phyloP scores from a whole-genome alignment of 805 yeast species.

The Huiozyma sinensis region DNA sequence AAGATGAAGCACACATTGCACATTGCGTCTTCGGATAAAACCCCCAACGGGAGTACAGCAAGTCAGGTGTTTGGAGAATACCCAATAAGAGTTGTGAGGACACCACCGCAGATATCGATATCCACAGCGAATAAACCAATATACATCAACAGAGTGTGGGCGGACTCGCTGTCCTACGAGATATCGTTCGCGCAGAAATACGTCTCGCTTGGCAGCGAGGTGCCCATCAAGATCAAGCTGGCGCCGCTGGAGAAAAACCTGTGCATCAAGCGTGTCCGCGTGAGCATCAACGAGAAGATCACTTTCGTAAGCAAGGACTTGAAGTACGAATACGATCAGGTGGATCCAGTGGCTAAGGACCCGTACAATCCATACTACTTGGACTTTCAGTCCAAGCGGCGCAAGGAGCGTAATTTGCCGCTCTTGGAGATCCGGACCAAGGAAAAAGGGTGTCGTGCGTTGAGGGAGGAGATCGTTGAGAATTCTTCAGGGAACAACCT shows the following conservation, averaged over 20 bases:
- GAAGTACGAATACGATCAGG: conserved; percentile 46
- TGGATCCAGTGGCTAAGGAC: conserved; percentile 29
- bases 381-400: conserved; percentile 27
- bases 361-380: conserved; percentile 27
- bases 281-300: conserved; percentile 58
- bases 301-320: conserved; percentile 51
- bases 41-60: background rate
- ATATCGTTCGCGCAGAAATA: conserved; percentile 63
- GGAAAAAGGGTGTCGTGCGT: conserved; percentile 36
- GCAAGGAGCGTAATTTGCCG: conserved; percentile 44
- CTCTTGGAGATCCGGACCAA: conserved; percentile 58
- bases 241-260: conserved; percentile 58
- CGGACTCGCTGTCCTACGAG: conserved; percentile 58
- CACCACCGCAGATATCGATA: conserved; percentile 32
- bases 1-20: conserved; percentile 21
- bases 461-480: conserved; percentile 49
- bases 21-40: conserved; percentile 2
- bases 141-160: conserved; percentile 69
- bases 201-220: conserved; percentile 52
- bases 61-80: conserved; percentile 22
- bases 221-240: conserved; percentile 51
- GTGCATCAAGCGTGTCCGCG: conserved; percentile 49
- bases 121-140: conserved; percentile 56
- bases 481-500: conserved; percentile 51
- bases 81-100: conserved; percentile 30